Evolutionary conservation across 306 rosid genomes (phyloP), one percentile per base, ranked within the genome.

Genomic region (Cucumis hystrix): DNA sequence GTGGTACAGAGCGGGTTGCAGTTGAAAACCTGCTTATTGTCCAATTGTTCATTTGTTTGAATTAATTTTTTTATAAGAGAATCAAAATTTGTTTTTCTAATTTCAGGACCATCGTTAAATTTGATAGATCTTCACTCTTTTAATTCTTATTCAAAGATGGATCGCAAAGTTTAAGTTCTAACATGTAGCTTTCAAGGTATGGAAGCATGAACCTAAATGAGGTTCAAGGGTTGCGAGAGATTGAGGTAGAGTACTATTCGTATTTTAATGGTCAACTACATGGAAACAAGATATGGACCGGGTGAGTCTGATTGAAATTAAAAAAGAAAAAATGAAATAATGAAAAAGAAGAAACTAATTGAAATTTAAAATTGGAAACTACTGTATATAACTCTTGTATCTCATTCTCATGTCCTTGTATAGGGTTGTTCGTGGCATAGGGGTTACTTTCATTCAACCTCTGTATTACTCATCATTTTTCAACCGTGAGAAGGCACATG

Each of bases 371-470:
- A 61, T 14, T 62, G 14, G 15, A 28, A 61, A 17, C 23, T 47
- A 66, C n/a, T 84, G 60, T 13, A 54, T 76, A 75, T 78, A 68
- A 75, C 49, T 77, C 79, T 85, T 79, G 78, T 69, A 60, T 78
- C 81, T 83, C 73, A 71, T 59, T 78, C 80, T 83, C 73, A 71
- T 45, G 18, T 76, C 80, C 20, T 77, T 74, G 81, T 84, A 30
- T 89, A 93, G 98, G 76, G 89, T 93, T 83, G 92, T 91, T 77
- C 65, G 47, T 77, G 96, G 93, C 79, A 84, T 93, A 79, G 98
- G 98, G 81, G 88, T 93, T 82, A 91, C 97, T 74, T 87, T 93
- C 78, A 87, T 93, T 60, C 91, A 93, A 82, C 97, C 98, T 66
- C 39, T 78, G 83, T 30, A 78, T 80, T 83, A 85, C 79, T 82